These are phyloP conservation scores for Globisporangium acanthophoron DNA, from an alignment of 352 stramenopile genomes.

Conservation along the genomic window DNA sequence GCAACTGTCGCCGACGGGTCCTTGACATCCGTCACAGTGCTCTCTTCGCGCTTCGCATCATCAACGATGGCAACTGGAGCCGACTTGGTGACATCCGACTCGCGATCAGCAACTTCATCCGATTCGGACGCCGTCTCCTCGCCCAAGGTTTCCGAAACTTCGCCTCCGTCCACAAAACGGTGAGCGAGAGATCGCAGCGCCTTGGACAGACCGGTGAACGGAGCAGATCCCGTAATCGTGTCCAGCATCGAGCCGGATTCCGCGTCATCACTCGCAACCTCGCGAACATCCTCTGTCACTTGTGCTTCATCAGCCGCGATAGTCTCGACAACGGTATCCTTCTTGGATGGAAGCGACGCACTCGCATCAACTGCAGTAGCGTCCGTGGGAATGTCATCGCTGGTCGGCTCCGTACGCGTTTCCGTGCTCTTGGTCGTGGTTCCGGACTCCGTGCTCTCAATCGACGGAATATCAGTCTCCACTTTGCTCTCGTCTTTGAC, in stretches of 20 bases:
- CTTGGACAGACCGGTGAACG: constrained; percentile 14
- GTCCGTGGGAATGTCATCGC: background rate
- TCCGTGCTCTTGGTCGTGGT: background rate
- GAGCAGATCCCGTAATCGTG: background rate
- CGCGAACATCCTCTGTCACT: background rate
- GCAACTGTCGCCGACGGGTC: background rate
- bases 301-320: background rate
- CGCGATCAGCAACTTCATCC: background rate
- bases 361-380: background rate
- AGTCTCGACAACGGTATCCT: background rate
- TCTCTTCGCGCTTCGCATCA: background rate
- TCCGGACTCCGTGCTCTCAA: background rate
- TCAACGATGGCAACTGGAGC: background rate
- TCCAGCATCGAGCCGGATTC: background rate
- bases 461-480: background rate
- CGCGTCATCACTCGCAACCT: background rate
- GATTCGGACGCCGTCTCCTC: background rate
- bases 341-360: background rate
- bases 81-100: background rate
- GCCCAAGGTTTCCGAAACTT: background rate
- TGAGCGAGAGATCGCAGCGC: constrained; percentile 12
- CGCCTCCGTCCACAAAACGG: constrained; percentile 10
- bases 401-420: background rate
- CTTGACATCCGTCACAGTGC: background rate
- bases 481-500: background rate